phyloP scores from a whole-genome alignment of 2,329 filamentous ascomycete species.

The Myriangium duriaei region DNA sequence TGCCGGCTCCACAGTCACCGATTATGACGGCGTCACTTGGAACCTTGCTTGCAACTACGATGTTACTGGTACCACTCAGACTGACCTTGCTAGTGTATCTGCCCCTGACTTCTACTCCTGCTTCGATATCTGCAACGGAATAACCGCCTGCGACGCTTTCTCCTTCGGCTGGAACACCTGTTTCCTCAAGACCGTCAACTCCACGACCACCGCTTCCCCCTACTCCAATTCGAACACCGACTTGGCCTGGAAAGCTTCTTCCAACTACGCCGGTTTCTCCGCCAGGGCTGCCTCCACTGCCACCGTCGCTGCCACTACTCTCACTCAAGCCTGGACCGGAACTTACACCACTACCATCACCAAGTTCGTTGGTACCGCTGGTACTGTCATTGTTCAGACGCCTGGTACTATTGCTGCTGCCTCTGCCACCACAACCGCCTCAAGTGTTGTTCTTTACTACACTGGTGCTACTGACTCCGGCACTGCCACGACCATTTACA shows the following conservation, averaged over 20 bases:
- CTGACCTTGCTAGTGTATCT: conserved; percentile 11
- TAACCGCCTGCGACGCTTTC: conserved; percentile 10
- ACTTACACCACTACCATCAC: conserved; percentile 7
- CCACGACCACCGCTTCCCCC: conserved; percentile 3
- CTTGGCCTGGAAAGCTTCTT: conserved; percentile 10
- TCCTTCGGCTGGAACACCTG: conserved; percentile 11
- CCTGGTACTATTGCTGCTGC: conserved; percentile 8
- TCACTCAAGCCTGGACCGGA: conserved; percentile 12
- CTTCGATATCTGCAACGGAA: conserved; percentile 11
- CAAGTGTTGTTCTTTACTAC: conserved; percentile 4
- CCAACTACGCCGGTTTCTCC: conserved; percentile 10
- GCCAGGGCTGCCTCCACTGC: conserved; percentile 9
- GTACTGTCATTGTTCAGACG: conserved; percentile 9
- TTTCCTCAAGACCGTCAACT: conserved; percentile 12
- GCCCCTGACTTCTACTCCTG: conserved; percentile 13
- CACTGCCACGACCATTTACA: background rate
- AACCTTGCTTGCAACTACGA: conserved; percentile 13
- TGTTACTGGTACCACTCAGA: conserved; percentile 7
- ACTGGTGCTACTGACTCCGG: conserved; percentile 6
- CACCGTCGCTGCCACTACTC: conserved; percentile 9
- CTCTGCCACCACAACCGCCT: background rate
- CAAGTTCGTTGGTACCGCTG: conserved; percentile 7
- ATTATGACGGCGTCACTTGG: conserved; percentile 10
- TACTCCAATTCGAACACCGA: conserved; percentile 8
- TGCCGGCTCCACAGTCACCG: conserved; percentile 4